Evolutionary conservation across 2,329 filamentous ascomycete species (phyloP).

Genomic region (Xylaria sp.): DNA sequence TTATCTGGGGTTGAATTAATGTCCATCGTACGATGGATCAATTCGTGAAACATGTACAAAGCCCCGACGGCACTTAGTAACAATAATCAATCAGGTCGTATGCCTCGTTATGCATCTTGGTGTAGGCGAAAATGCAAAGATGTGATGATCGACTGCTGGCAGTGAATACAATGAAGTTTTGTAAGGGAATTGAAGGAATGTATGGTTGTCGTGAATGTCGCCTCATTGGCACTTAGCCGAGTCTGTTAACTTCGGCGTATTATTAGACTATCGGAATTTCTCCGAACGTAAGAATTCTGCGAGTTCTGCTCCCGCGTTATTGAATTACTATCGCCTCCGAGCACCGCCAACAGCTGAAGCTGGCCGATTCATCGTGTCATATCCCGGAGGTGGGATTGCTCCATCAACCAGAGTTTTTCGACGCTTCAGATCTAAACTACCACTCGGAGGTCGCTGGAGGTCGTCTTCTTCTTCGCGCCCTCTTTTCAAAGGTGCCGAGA

Average conservation of each 20-base stretch:
- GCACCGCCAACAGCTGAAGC: conserved; percentile 55
- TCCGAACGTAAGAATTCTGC: conserved; percentile 20
- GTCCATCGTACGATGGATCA: conserved; percentile 50
- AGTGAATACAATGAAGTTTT: conserved; percentile 54
- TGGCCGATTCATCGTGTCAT: conserved; percentile 62
- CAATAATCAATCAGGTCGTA: conserved; percentile 53
- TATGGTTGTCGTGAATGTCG: conserved; percentile 34
- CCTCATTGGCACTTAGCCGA: conserved; percentile 38
- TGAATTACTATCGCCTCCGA: conserved; percentile 47
- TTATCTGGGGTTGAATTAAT: conserved; percentile 48
- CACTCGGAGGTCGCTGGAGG: conserved; percentile 69
- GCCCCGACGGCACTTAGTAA: conserved; percentile 50
- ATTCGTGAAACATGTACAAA: conserved; percentile 52
- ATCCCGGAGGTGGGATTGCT: conserved; percentile 61
- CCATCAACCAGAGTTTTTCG: conserved; percentile 80
- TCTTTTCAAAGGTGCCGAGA: conserved; percentile 58
- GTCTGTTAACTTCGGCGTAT: conserved; percentile 34
- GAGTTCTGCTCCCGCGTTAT: conserved; percentile 14
- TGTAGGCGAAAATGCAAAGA: conserved; percentile 47
- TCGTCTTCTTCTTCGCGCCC: conserved; percentile 70
- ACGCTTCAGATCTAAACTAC: conserved; percentile 77
- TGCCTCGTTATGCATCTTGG: conserved; percentile 55
- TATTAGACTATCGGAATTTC: conserved; percentile 6
- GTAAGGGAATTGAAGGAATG: conserved; percentile 45
- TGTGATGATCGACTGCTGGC: conserved; percentile 50